Evolutionary conservation across 352 stramenopile species (phyloP).

Genomic region (Phytopythium cucurbitacearum): DNA sequence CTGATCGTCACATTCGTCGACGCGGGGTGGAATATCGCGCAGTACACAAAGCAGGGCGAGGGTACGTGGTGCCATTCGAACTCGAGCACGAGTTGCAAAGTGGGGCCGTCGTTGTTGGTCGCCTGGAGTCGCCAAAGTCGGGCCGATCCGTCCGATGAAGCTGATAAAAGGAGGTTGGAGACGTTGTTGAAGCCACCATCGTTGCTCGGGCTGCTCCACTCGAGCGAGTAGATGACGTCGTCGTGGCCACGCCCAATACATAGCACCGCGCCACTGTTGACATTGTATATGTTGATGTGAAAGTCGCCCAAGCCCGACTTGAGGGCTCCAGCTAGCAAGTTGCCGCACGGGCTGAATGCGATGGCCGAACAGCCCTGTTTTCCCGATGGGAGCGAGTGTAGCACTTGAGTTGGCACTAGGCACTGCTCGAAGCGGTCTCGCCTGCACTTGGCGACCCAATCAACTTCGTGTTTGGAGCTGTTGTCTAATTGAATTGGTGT

Average conservation of each 20-base stretch:
- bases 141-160: constrained; percentile 56
- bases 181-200: constrained; percentile 3
- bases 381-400: constrained; percentile 48
- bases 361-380: constrained; percentile 54
- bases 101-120: background rate
- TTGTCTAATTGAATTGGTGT: no score
- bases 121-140: constrained; percentile 31
- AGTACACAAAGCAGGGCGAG: constrained; percentile 58
- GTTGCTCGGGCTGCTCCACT: constrained; percentile 28
- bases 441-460: constrained; percentile 16
- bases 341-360: constrained; percentile 55
- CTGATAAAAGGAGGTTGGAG: constrained; percentile 31
- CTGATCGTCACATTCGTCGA: constrained; percentile 27
- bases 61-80: constrained; percentile 59
- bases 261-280: constrained; percentile 32
- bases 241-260: constrained; percentile 39
- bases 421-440: constrained; percentile 34
- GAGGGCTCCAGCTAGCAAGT: constrained; percentile 44
- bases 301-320: constrained; percentile 29
- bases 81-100: constrained; percentile 6
- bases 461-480: background rate
- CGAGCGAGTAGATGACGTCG: constrained; percentile 52
- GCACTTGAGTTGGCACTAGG: constrained; percentile 47
- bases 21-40: constrained; percentile 43
- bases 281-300: constrained; percentile 39